Evolutionary conservation across 108 stramenopile species (phyloP).

Genomic region (Skeletonema grethae): DNA sequence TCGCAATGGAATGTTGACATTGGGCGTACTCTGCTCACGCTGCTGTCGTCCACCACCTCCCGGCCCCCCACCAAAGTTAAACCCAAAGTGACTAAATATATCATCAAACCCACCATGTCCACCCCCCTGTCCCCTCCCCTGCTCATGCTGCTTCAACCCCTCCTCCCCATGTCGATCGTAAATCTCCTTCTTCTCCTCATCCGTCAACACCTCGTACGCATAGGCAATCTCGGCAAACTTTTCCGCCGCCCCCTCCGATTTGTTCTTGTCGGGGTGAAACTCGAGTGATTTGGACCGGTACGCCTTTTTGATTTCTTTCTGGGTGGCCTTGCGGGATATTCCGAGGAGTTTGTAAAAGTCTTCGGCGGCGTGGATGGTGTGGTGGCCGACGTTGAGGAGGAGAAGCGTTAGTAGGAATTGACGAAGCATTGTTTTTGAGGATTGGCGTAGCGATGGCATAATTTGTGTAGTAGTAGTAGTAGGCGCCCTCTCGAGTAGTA

Average conservation of each 20-base stretch:
- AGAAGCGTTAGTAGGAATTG: conserved; percentile 23
- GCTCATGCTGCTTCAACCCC: conserved; percentile 94
- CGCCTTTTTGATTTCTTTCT: conserved; percentile 94
- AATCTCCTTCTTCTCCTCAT: conserved; percentile 92
- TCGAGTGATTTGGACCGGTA: conserved; percentile 92
- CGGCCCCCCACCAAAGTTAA: conserved; percentile 63
- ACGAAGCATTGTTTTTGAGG: conserved; percentile 2
- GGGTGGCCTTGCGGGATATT: conserved; percentile 62
- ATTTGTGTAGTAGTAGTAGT: too few species aligned
- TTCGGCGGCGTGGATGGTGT: conserved; percentile 28
- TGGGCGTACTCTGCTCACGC: conserved; percentile 85
- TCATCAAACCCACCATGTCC: conserved; percentile 81
- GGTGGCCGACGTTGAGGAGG: not conserved
- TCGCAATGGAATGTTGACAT: conserved; percentile 90
- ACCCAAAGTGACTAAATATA: conserved; percentile 77
- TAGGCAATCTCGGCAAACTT: conserved; percentile 95
- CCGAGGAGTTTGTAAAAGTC: conserved; percentile 88
- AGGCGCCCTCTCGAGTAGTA: too few species aligned
- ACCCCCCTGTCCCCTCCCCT: conserved; percentile 65
- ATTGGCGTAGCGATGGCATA: conserved; percentile 1
- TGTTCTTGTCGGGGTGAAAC: conserved; percentile 97
- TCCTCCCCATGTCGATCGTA: conserved; percentile 98
- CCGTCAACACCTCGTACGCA: conserved; percentile 96
- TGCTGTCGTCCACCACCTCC: conserved; percentile 73
- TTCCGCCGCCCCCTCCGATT: conserved; percentile 85